These are phyloP conservation scores for Omphalotus guepiniiformis DNA, from an alignment of 768 basidiomycete genomes.

Conservation along the genomic window DNA sequence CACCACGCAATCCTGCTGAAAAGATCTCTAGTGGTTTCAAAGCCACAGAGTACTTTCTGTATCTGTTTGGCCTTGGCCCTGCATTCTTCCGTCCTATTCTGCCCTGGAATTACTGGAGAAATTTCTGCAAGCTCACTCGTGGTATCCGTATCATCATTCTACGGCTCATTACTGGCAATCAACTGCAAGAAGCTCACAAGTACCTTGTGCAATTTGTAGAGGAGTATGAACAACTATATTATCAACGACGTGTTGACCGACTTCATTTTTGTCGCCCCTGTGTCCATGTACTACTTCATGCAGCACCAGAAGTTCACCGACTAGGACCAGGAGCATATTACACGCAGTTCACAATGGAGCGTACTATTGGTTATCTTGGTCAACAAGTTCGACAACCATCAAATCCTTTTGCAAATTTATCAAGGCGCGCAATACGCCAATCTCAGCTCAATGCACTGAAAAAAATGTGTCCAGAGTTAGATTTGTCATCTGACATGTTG, in stretches of 20 bases:
- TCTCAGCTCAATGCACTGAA: constrained; percentile 14
- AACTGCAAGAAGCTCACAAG: constrained; percentile 4
- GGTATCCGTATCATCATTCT: neutral
- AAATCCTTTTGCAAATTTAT: constrained; percentile 14
- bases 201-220: constrained; percentile 10
- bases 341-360: constrained; percentile 18
- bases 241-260: constrained; percentile 11
- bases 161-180: neutral
- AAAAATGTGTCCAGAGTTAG: constrained; percentile 15
- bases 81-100: constrained; percentile 20
- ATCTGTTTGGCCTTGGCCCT: constrained; percentile 23
- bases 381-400: constrained; percentile 13
- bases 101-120: constrained; percentile 14
- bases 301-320: constrained; percentile 17
- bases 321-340: constrained; percentile 13
- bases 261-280: constrained; percentile 17
- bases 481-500: constrained; percentile 4
- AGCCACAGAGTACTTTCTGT: constrained; percentile 23
- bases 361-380: constrained; percentile 13
- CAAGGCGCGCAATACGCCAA: constrained; percentile 8
- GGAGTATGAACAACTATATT: constrained; percentile 17
- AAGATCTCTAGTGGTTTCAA: constrained; percentile 29
- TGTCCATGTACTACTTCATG: constrained; percentile 21
- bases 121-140: constrained; percentile 1
- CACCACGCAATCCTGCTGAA: constrained; percentile 27